These are phyloP conservation scores for Phytophthora brassicae DNA, from an alignment of 352 stramenopile genomes.

Conservation along the genomic window DNA sequence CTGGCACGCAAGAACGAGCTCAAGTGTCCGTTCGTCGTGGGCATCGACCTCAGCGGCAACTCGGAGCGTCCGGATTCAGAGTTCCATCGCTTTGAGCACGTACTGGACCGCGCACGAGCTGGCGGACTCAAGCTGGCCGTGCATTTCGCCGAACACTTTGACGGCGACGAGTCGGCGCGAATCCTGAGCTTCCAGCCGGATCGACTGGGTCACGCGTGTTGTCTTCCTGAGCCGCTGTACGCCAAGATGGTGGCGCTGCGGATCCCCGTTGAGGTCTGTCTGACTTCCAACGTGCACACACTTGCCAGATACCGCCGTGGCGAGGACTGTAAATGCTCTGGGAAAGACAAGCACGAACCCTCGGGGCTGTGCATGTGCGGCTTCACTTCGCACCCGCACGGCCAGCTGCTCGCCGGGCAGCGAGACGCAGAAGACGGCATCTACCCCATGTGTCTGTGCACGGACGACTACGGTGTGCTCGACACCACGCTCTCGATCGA, in stretches of 20 bases:
- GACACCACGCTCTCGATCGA: slow-evolving; percentile 89
- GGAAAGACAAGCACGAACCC: slow-evolving; percentile 34
- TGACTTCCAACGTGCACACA: slow-evolving; percentile 94
- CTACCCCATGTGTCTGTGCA: slow-evolving; percentile 91
- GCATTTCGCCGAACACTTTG: slow-evolving; percentile 92
- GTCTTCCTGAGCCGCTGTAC: slow-evolving; percentile 74
- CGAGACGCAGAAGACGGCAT: slow-evolving; percentile 22
- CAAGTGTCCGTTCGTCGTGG: slow-evolving; percentile 65
- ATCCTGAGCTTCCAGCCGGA: slow-evolving; percentile 91
- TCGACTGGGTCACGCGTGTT: slow-evolving; percentile 91
- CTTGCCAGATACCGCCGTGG: slow-evolving; percentile 72
- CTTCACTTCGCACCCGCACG: slow-evolving; percentile 85
- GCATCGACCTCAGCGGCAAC: slow-evolving; percentile 88
- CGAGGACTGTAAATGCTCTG: slow-evolving; percentile 32
- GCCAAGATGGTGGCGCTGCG: slow-evolving; percentile 56
- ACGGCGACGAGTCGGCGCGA: slow-evolving; percentile 70
- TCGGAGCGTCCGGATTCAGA: slow-evolving; percentile 75
- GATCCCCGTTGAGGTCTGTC: slow-evolving; percentile 93
- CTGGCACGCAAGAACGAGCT: slow-evolving; percentile 46
- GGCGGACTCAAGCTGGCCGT: slow-evolving; percentile 86
- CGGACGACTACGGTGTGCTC: slow-evolving; percentile 93
- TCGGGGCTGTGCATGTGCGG: slow-evolving; percentile 57
- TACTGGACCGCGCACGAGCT: slow-evolving; percentile 69
- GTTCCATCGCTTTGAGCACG: slow-evolving; percentile 82
- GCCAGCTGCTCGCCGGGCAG: slow-evolving; percentile 48